Evolutionary conservation across 768 basidiomycete genomes (phyloP).

Genomic region (Mycena crocata): DNA sequence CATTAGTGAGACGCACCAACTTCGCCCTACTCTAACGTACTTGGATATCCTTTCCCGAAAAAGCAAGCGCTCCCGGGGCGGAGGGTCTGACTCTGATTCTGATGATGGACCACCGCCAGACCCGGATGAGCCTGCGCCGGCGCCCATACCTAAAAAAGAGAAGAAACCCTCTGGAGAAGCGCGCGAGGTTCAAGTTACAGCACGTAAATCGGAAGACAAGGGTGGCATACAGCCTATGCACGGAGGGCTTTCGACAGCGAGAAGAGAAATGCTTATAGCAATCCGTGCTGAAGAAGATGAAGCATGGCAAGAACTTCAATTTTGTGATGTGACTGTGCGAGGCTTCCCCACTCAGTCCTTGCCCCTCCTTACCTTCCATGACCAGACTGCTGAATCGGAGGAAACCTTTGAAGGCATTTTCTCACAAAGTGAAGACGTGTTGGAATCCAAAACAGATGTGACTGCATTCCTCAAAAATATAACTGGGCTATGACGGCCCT

Average conservation of each 20-base stretch:
- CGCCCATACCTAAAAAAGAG: constrained; percentile 64
- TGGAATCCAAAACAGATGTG: constrained; percentile 68
- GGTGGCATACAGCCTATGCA: constrained; percentile 54
- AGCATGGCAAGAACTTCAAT: constrained; percentile 76
- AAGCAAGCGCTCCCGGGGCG: constrained; percentile 60
- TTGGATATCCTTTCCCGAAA: constrained; percentile 79
- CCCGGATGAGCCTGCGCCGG: constrained; percentile 75
- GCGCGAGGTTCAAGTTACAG: constrained; percentile 83
- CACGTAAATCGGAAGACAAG: constrained; percentile 77
- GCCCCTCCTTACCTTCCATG: constrained; percentile 24
- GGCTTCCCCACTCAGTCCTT: constrained; percentile 2
- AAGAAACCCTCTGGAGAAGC: constrained; percentile 68
- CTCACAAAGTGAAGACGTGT: constrained; percentile 61
- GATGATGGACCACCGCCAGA: constrained; percentile 86
- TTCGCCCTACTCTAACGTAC: constrained; percentile 86
- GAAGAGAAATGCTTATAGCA: constrained; percentile 82
- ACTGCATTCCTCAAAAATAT: constrained; percentile 69
- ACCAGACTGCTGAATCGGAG: constrained; percentile 68
- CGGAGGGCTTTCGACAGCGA: constrained; percentile 75
- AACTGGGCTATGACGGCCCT: constrained; percentile 55
- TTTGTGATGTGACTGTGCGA: constrained; percentile 73
- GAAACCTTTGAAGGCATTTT: constrained; percentile 72
- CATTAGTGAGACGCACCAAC: constrained; percentile 81
- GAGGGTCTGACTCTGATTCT: constrained; percentile 75
- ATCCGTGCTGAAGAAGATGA: constrained; percentile 85